These are phyloP conservation scores for Juncus effusus DNA, from an alignment of 176 grass and related monocot genomes.

Conservation along the genomic window DNA sequence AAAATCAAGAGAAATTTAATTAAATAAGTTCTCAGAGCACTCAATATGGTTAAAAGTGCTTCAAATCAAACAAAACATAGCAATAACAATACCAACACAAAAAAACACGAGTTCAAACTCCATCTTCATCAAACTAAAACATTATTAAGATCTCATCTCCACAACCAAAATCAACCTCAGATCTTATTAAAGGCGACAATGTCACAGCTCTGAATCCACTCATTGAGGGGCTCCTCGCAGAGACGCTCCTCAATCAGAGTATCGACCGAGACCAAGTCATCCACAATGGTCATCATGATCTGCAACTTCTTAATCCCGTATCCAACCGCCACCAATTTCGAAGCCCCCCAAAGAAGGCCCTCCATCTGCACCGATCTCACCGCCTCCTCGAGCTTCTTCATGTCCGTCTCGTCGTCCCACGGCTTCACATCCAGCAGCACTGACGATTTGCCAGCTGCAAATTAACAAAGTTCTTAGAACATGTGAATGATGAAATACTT, in stretches of 20 bases:
- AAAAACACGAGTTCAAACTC: conserved; percentile 4
- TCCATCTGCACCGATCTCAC: conserved; percentile 83
- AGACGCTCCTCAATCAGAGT: conserved; percentile 58
- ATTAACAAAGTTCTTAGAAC: neutral
- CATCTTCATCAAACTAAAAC: neutral
- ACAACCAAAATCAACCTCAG: conserved; percentile 25
- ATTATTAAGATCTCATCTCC: conserved; percentile 2
- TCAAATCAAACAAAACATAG: neutral
- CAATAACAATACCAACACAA: neutral
- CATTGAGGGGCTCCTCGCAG: conserved; percentile 45
- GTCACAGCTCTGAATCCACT: conserved; percentile 96
- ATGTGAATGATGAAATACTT: neutral
- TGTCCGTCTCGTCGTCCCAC: conserved; percentile 94
- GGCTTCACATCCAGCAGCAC: conserved; percentile 90
- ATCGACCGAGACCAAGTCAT: conserved; percentile 92
- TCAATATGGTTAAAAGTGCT: neutral
- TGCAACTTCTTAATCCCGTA: conserved; percentile 98
- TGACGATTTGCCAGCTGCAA: conserved; percentile 72
- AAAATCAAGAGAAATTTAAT: too few relatives aligned
- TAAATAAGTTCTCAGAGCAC: too few relatives aligned
- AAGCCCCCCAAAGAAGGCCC: conserved; percentile 88
- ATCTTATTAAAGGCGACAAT: conserved; percentile 98
- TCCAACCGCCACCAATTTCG: conserved; percentile 84
- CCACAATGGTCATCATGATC: conserved; percentile 97
- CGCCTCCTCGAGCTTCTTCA: conserved; percentile 84